Percentiles rank a stretch among this genome's conserved stretches.
These are phyloP conservation scores for Phaeosphaeriaceae sp. DNA, from an alignment of 2,329 filamentous ascomycete genomes.

Conservation along the genomic window DNA sequence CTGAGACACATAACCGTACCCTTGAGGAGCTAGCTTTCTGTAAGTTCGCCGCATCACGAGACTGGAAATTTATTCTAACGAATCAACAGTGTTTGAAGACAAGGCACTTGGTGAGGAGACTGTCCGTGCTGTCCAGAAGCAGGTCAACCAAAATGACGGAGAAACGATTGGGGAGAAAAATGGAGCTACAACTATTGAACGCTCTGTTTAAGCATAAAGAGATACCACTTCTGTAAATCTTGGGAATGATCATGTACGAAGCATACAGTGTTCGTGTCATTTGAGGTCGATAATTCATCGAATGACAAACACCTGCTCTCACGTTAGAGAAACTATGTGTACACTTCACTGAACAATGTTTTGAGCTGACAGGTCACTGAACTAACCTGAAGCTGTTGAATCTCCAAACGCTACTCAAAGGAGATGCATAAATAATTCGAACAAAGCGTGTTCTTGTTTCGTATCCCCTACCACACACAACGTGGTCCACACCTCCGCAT, in stretches of 20 bases:
- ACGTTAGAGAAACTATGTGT: too few species aligned
- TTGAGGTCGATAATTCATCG: background rate
- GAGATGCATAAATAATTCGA: too few species aligned
- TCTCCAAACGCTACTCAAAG: too few species aligned
- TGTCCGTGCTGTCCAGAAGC: slow-evolving; percentile 43
- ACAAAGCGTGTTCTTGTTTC: too few species aligned
- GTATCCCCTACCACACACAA: too few species aligned
- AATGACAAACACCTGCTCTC: background rate
- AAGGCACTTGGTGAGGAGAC: slow-evolving; percentile 42
- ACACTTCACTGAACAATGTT: too few species aligned
- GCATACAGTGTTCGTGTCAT: background rate
- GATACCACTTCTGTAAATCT: too few species aligned
- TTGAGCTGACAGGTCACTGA: too few species aligned
- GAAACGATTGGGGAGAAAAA: slow-evolving; percentile 20
- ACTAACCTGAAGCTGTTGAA: too few species aligned
- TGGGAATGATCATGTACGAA: background rate
- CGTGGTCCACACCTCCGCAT: too few species aligned
- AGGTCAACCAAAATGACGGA: slow-evolving; percentile 32
- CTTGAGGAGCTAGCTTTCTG: slow-evolving; percentile 66
- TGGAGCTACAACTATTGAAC: slow-evolving; percentile 26
- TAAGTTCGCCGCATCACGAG: slow-evolving; percentile 14
- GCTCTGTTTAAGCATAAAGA: slow-evolving; percentile 15
- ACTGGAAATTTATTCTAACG: slow-evolving; percentile 11
- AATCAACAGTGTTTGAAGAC: slow-evolving; percentile 42
- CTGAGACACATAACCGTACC: slow-evolving; percentile 62